Conservation (phyloP, 192 early-diverging fungal genomes). For the Dissophora globulifera region DNA sequence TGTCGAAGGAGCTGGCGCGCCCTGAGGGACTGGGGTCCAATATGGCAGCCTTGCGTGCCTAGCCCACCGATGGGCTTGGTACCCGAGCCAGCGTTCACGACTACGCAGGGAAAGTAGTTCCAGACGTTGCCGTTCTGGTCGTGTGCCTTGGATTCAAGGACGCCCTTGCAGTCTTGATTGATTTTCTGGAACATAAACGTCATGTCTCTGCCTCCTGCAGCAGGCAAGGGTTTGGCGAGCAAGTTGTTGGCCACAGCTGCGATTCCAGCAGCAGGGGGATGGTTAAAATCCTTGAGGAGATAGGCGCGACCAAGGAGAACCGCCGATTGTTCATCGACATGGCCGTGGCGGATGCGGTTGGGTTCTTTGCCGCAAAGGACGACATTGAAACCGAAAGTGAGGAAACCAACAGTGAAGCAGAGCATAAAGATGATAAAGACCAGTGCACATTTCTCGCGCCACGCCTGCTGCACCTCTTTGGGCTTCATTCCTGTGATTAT, state of each 20-base stretch:
- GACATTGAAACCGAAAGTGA: constrained; percentile 86
- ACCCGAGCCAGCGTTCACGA: constrained; percentile 54
- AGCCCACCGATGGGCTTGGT: constrained; percentile 62
- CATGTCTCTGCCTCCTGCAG: constrained; percentile 76
- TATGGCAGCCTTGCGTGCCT: constrained; percentile 70
- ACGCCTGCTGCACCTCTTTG: constrained; percentile 75
- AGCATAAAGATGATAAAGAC: constrained; percentile 83
- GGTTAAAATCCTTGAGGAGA: constrained; percentile 68
- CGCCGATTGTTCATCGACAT: constrained; percentile 63
- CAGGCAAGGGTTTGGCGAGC: constrained; percentile 63
- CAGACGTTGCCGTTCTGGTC: constrained; percentile 53
- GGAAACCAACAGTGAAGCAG: constrained; percentile 79
- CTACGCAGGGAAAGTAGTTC: constrained; percentile 80
- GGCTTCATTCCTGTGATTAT: constrained; percentile 18
- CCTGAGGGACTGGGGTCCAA: constrained; percentile 35
- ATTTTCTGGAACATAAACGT: constrained; percentile 83
- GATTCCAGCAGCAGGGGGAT: constrained; percentile 52
- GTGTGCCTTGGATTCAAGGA: constrained; percentile 54
- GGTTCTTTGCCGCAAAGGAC: constrained; percentile 66
- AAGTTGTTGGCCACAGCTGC: constrained; percentile 56
- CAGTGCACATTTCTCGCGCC: constrained; percentile 92
- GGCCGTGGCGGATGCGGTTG: constrained; percentile 57
- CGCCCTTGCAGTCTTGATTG: constrained; percentile 72
- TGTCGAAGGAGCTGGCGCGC: constrained; percentile 56
- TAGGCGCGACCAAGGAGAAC: constrained; percentile 74